These are phyloP conservation scores for Santalum album DNA, from an alignment of 164 flowering plant genomes.

Conservation along the genomic window DNA sequence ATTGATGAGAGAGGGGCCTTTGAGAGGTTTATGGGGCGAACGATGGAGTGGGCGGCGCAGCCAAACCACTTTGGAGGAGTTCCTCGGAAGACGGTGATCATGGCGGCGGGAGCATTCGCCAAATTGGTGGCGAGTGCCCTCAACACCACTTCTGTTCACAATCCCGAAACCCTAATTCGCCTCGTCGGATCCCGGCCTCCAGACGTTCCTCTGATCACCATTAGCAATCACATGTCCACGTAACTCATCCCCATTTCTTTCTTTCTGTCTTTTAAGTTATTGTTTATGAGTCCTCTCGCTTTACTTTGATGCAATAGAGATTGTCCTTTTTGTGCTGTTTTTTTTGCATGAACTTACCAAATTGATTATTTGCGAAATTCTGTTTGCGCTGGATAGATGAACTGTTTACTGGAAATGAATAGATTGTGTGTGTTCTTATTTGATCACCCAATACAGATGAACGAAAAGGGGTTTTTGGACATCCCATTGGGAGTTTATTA, in stretches of 20 bases:
- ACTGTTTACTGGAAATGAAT: no score
- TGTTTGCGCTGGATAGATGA: no score
- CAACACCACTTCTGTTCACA: conserved; percentile 1
- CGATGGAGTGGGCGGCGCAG: conserved; percentile 1
- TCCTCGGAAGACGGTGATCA: not conserved
- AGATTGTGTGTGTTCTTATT: no score
- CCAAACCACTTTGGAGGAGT: not conserved
- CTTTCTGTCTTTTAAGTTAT: not conserved
- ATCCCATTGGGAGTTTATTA: no score
- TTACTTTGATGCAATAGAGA: not conserved
- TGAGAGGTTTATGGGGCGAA: not conserved
- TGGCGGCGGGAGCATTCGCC: conserved; percentile 3
- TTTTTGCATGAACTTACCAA: not conserved
- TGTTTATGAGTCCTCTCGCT: not conserved
- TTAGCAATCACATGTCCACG: conserved; percentile 6
- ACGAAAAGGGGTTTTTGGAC: no score
- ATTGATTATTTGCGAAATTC: not conserved
- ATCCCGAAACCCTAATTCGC: not conserved
- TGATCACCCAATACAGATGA: no score
- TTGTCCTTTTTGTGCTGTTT: no score
- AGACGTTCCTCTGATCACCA: conserved; percentile 2
- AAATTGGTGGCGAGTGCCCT: not conserved
- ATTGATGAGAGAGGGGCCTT: no score
- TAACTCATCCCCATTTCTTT: not conserved
- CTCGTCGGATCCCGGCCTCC: conserved; percentile 3